Percentiles rank a stretch among this genome's conserved stretches.
phyloP scores from a whole-genome alignment of 1,284 basidiomycete species.

The Wallemia hederae region DNA sequence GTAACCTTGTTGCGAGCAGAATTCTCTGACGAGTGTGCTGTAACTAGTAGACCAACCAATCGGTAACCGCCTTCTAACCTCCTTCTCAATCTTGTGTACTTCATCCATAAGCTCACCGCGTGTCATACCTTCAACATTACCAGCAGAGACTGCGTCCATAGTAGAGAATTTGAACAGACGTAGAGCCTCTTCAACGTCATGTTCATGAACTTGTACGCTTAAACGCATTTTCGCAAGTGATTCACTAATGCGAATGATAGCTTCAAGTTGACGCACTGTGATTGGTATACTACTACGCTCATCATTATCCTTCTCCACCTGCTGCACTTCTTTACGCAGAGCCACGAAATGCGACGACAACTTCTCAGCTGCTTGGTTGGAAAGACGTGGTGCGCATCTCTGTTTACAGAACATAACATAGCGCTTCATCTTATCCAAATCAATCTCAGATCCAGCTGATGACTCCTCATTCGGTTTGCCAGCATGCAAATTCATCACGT shows the following conservation, averaged over 20 bases:
- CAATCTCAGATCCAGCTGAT: slow-evolving; percentile 53
- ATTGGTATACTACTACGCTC: slow-evolving; percentile 95
- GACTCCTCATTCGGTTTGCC: slow-evolving; percentile 37
- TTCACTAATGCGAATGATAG: slow-evolving; percentile 94
- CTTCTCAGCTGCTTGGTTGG: slow-evolving; percentile 81
- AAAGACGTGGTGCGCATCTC: slow-evolving; percentile 88
- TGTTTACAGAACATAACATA: slow-evolving; percentile 89
- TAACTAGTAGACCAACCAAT: slow-evolving; percentile 95
- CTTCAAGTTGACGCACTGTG: slow-evolving; percentile 91
- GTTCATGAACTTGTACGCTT: slow-evolving; percentile 51
- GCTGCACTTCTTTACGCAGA: slow-evolving; percentile 76
- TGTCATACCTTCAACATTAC: slow-evolving; percentile 74
- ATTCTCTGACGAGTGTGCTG: slow-evolving; percentile 75
- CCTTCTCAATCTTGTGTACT: slow-evolving; percentile 71
- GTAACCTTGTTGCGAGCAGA: slow-evolving; percentile 73
- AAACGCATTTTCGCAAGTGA: slow-evolving; percentile 83
- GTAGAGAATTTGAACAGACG: slow-evolving; percentile 95
- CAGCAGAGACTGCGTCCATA: slow-evolving; percentile 90
- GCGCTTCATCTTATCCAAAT: slow-evolving; percentile 93
- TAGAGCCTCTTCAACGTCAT: slow-evolving; percentile 95
- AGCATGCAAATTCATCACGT: slow-evolving; percentile 99
- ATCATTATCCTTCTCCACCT: slow-evolving; percentile 87
- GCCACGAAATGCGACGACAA: slow-evolving; percentile 88
- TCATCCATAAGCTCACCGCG: slow-evolving; percentile 81
- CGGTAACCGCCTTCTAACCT: slow-evolving; percentile 58